Evolutionary conservation across 768 basidiomycete genomes (phyloP).

Genomic region (Hygrophorus russula): DNA sequence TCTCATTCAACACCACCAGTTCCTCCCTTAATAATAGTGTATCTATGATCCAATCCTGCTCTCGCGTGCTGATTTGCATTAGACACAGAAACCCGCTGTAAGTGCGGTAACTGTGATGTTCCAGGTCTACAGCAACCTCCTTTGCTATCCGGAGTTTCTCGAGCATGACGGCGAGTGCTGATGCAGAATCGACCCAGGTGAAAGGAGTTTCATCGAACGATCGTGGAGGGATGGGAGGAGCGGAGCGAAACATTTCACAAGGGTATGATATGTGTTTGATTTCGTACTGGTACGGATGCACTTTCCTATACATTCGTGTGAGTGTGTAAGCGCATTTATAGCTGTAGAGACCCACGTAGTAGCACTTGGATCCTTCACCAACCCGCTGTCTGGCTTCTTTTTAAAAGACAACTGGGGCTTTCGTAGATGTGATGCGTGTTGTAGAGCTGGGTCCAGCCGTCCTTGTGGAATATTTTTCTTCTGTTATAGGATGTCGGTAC

Average conservation of each 20-base stretch:
- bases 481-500: conserved; percentile 6
- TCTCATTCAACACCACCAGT: conserved; percentile 64
- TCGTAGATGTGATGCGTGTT: conserved; percentile 61
- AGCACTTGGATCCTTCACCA: conserved; percentile 13
- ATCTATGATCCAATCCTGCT: conserved; percentile 84
- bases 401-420: conserved; percentile 81
- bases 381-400: conserved; percentile 41
- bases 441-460: conserved; percentile 44
- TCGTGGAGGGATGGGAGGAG: conserved; percentile 39
- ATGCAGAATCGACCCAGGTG: conserved; percentile 54
- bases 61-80: conserved; percentile 83
- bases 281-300: conserved; percentile 83
- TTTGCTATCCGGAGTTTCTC: conserved; percentile 47
- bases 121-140: conserved; percentile 90
- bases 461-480: neutral
- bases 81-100: conserved; percentile 85
- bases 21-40: conserved; percentile 64
- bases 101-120: conserved; percentile 83
- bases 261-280: conserved; percentile 68
- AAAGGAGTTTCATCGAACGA: conserved; percentile 60
- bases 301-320: conserved; percentile 16
- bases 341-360: too few relatives aligned
- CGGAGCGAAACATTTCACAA: conserved; percentile 45
- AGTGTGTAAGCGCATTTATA: too few relatives aligned
- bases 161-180: conserved; percentile 51